Evolutionary conservation across 2,329 filamentous ascomycete genomes (phyloP).

Genomic region (Ophiostoma novo-ulmi): DNA sequence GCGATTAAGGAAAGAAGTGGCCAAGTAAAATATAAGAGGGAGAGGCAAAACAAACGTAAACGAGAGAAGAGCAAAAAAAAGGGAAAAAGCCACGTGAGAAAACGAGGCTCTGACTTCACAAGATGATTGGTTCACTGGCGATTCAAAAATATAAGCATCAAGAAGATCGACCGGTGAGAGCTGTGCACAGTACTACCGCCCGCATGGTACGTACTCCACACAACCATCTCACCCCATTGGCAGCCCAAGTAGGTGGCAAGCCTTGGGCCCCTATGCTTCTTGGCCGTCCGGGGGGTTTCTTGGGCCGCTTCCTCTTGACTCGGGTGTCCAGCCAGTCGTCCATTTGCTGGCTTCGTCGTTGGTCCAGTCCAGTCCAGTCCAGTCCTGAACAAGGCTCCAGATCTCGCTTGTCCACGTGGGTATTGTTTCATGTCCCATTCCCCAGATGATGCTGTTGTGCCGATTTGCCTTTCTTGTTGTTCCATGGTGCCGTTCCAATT

Average conservation of each 20-base stretch:
- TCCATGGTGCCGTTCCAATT: constrained; percentile 21
- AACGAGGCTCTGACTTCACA: not conserved
- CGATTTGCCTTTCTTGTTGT: not conserved
- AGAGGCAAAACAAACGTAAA: not conserved
- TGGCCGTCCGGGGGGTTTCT: not conserved
- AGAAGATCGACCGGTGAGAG: not conserved
- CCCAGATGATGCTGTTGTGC: not conserved
- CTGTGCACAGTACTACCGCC: not conserved
- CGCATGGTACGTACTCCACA: constrained; percentile 9
- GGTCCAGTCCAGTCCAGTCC: not conserved
- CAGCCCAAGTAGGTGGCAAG: not conserved
- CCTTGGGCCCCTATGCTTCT: not conserved
- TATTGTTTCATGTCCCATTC: not conserved
- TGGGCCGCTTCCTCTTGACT: not conserved
- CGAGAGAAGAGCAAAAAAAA: not conserved
- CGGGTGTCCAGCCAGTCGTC: not conserved
- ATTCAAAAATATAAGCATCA: not conserved
- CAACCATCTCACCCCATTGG: not conserved
- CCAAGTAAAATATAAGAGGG: not conserved
- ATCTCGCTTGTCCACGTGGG: constrained; percentile 5
- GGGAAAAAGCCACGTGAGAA: not conserved
- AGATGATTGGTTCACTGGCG: not conserved
- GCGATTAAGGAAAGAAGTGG: not conserved
- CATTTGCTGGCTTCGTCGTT: not conserved
- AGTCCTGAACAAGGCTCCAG: not conserved